Evolutionary conservation across 1,139 yeast species (phyloP).

Genomic region (Suhomyces wounanorum): DNA sequence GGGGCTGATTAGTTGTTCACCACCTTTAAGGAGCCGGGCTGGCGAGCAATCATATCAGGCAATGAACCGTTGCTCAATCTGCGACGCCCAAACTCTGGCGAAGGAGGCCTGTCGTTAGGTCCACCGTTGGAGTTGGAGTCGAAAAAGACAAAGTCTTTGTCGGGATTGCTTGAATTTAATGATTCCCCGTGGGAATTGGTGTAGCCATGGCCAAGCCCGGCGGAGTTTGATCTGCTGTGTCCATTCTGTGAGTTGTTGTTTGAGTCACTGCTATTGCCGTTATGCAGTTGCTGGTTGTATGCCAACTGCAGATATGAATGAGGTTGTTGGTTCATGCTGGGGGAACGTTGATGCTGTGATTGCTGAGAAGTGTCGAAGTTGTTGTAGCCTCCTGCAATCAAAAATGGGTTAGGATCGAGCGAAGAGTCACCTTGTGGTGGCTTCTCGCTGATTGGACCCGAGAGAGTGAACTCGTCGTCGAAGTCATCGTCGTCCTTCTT

Average conservation of each 20-base stretch:
- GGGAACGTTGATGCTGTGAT: constrained; percentile 5
- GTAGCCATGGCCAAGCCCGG: constrained; percentile 13
- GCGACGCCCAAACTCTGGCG: constrained; percentile 45
- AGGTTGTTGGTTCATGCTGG: constrained; percentile 9
- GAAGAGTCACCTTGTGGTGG: constrained; percentile 10
- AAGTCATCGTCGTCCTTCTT: constrained; percentile 37
- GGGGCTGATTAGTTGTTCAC: constrained; percentile 32
- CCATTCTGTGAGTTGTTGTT: constrained; percentile 15
- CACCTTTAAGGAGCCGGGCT: constrained; percentile 49
- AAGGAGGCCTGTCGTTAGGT: constrained; percentile 12
- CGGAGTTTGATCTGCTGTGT: constrained; percentile 18
- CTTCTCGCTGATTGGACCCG: constrained; percentile 32
- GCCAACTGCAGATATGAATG: constrained; percentile 18
- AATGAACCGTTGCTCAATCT: constrained; percentile 71
- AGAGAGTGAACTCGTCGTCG: constrained; percentile 39
- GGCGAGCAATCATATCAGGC: constrained; percentile 60
- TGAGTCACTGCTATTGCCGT: constrained; percentile 12
- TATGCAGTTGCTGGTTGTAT: constrained; percentile 13
- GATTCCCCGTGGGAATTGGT: constrained; percentile 20
- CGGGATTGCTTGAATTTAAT: constrained; percentile 31
- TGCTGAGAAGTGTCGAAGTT: constrained; percentile 20
- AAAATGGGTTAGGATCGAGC: constrained; percentile 28
- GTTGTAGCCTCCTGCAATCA: constrained; percentile 23
- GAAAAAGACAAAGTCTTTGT: constrained; percentile 19
- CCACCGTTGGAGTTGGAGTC: constrained; percentile 9